Base-by-base conservation (phyloP, 2,329 filamentous ascomycete species). In the Blastomyces gilchristii region DNA sequence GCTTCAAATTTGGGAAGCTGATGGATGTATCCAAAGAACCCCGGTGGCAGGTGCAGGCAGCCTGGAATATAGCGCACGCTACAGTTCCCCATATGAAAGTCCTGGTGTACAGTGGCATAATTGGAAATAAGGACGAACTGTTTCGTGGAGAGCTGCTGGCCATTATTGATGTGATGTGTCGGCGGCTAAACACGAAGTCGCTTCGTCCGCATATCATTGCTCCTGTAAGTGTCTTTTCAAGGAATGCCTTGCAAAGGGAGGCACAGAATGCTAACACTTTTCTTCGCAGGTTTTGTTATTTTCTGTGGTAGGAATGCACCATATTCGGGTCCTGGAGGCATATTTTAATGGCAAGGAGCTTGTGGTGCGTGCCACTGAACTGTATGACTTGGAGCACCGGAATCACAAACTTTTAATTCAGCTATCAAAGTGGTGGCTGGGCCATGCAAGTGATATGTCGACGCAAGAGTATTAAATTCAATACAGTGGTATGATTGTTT, bases 201-300 rank as follows among this genome's bases (percentile, higher is more conserved):
- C 58, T 66, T 62, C 61, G 57, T 16, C 63, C 61, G 31, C 65
- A 66, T 61, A 58, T 65, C 18, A 65, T 58, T 57, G 65, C 63
- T 50, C 61, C 65, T 39, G 61, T 66, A 62, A 58, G 65, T 60
- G 28, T 31, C 52, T 39, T 57, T 57, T 57, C 39, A 0, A 28
- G 28, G 12, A 28, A 58, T 9, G 2, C 3, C 6, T 11, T 45
- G 18, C 2, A 18, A 31, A 39, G 4, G n/a, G 45, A n/a, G 53
- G 3, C 2, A 57, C n/a, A 57, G 34, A 57, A 57, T 57, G 9
- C 31, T 18, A 49, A 47, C 25, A 62, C n/a, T 62, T 57, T 54
- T 53, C 28, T 52, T 22, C 34, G 14, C 28, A 66, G 63, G 41
- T 64, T 25, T 61, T 63, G 63, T 22, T 66, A 39, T 61, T 63